Conservation (phyloP, 306 rosid genomes). For the Sesbania bispinosa region DNA sequence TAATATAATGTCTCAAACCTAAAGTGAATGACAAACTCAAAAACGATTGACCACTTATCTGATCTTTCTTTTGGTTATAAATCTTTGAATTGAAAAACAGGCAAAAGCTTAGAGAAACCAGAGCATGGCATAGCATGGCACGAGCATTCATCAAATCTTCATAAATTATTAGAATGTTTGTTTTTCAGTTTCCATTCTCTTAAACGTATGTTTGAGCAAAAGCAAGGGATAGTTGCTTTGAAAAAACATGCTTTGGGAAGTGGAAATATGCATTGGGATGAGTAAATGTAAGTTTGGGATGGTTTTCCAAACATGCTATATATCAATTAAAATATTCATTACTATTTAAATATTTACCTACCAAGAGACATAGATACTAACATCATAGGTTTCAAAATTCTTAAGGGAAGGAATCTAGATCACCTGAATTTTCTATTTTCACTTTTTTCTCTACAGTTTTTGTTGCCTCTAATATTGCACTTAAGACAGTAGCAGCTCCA, state of each 20-base stretch:
- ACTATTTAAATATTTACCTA: neutral
- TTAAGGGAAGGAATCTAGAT: conserved; percentile 10
- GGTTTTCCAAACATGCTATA: too few species aligned
- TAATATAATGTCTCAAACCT: too few species aligned
- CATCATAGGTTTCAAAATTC: conserved; percentile 7
- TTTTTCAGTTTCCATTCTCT: too few species aligned
- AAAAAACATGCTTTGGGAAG: too few species aligned
- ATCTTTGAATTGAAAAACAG: neutral
- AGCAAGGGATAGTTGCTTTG: too few species aligned
- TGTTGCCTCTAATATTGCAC: conserved; percentile 68
- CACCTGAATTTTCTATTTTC: conserved; percentile 70
- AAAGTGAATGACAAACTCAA: neutral
- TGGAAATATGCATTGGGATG: too few species aligned
- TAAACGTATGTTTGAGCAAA: too few species aligned
- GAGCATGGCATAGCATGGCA: neutral
- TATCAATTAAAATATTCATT: neutral
- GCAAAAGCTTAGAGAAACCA: neutral
- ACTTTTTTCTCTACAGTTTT: conserved; percentile 58
- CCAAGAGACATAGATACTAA: neutral
- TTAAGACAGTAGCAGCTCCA: conserved; percentile 63
- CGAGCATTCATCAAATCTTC: conserved; percentile 4
- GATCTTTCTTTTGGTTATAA: neutral
- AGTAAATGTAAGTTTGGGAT: too few species aligned
- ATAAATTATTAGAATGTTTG: too few species aligned
- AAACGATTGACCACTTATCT: neutral